Conservation (phyloP, 1,284 basidiomycete genomes). For the Cutaneotrichosporon sp. region DNA sequence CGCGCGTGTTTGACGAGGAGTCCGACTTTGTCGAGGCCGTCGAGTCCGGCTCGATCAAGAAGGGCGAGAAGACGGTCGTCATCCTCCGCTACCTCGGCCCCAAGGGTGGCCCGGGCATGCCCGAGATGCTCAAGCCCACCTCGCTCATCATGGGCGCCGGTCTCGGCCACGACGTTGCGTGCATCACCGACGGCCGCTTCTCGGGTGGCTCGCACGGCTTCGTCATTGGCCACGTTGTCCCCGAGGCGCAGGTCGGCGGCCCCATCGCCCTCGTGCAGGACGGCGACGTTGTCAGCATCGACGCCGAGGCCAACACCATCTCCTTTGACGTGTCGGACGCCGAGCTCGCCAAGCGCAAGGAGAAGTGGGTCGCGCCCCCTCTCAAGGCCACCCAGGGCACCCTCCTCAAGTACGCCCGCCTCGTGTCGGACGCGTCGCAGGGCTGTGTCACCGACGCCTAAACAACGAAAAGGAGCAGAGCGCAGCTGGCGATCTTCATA, state of each 20-base stretch:
- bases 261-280: slow-evolving; percentile 93
- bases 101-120: slow-evolving; percentile 91
- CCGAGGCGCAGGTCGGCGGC: slow-evolving; percentile 88
- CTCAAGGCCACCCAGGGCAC: slow-evolving; percentile 83
- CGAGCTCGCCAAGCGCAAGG: slow-evolving; percentile 70
- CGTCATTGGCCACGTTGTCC: slow-evolving; percentile 58
- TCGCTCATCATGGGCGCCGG: slow-evolving; percentile 90
- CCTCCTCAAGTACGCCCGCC: slow-evolving; percentile 82
- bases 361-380: slow-evolving; percentile 77
- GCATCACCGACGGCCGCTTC: slow-evolving; percentile 96
- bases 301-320: slow-evolving; percentile 75
- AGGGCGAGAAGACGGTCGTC: slow-evolving; percentile 73
- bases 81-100: slow-evolving; percentile 95
- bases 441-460: slow-evolving; percentile 49
- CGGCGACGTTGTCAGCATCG: slow-evolving; percentile 82
- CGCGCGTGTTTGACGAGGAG: slow-evolving; percentile 63
- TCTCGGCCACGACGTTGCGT: slow-evolving; percentile 81
- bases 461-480: slow-evolving; percentile 5
- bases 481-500: background rate
- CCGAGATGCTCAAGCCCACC: slow-evolving; percentile 80
- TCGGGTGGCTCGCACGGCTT: slow-evolving; percentile 70
- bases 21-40: slow-evolving; percentile 82
- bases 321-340: slow-evolving; percentile 78
- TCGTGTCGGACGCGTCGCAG: slow-evolving; percentile 69
- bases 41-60: slow-evolving; percentile 77